Evolutionary conservation across 331 rosid species (phyloP).

Genomic region (Quercus phellos): DNA sequence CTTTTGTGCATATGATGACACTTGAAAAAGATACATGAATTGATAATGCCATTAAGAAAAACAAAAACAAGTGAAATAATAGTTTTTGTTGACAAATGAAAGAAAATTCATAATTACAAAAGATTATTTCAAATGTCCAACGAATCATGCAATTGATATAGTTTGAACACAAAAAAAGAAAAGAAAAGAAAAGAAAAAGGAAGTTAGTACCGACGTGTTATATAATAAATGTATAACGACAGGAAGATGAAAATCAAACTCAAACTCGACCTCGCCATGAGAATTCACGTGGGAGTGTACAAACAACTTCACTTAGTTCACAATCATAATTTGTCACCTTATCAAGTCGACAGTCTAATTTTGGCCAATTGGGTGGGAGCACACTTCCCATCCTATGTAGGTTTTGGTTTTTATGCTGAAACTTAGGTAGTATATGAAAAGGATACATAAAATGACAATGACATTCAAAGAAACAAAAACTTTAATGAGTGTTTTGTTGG

Average conservation of each 20-base stretch:
- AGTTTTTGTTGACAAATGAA: not conserved
- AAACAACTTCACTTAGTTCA: constrained; percentile 2
- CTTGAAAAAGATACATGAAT: no score
- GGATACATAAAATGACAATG: no score
- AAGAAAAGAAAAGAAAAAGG: no score
- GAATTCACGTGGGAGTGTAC: constrained; percentile 56
- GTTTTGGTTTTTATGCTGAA: no score
- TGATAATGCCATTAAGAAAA: no score
- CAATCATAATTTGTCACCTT: not conserved
- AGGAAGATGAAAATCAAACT: not conserved
- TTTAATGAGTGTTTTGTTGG: not conserved
- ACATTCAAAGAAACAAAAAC: no score
- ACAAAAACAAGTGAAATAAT: not conserved
- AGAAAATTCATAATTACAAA: not conserved
- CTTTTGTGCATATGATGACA: no score
- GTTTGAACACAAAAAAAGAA: not conserved
- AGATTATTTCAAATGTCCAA: not conserved
- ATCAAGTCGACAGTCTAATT: no score
- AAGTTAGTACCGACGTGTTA: not conserved
- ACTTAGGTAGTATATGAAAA: no score
- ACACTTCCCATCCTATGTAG: no score
- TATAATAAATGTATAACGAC: constrained; percentile 17
- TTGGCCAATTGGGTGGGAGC: no score
- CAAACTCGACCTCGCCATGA: constrained; percentile 18
- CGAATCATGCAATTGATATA: not conserved